Evolutionary conservation across 1,139 yeast species (phyloP), one percentile per base, ranked within the genome.

Genomic region (Candida glucosophila): DNA sequence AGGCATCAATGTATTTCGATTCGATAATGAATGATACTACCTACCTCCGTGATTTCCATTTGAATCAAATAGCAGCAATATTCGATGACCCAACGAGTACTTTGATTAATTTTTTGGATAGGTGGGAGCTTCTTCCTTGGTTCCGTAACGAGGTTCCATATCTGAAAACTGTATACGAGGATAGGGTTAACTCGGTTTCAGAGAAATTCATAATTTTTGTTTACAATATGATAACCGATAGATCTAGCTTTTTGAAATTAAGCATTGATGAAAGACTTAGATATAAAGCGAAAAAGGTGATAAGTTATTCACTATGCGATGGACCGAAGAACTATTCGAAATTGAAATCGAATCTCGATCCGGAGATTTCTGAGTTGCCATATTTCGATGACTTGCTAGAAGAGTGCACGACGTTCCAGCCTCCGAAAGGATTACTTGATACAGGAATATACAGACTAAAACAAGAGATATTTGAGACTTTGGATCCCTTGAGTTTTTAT

Each of bases 101-200:
- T 2, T 47, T 70, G 24, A 37, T 33, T 24, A 71, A 73, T 28
- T 57, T 77, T 28, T 49, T 77, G 24, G 74, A 71, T 27, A 56
- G 81, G 32, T 79, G 80, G 77, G 83, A 72, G 34, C 42, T 80
- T 16, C 38, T 57, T 12, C 54, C 53, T 1, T 77, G 85, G 77
- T 67, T 61, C 33, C 39, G 43, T n/a, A 64, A 65, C 11, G 52
- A 47, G 2, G 55, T 49, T 3, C 41, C 52, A 11, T 47, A 48
- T 21, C 43, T 52, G 1, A 33, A 45, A 5, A 73, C 81, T 0
- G 46, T 67, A 2, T 80, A 77, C 41, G 77, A 74, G 27, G 83
- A 77, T 18, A 63, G 75, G 31, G 62, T 74, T 19, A 39, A 52
- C 11, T 48, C 64, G 2, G 61, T 78, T 10, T 44, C 70, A 8